Base-by-base conservation (phyloP, 768 basidiomycete species). In the Kwoniella europaea region DNA sequence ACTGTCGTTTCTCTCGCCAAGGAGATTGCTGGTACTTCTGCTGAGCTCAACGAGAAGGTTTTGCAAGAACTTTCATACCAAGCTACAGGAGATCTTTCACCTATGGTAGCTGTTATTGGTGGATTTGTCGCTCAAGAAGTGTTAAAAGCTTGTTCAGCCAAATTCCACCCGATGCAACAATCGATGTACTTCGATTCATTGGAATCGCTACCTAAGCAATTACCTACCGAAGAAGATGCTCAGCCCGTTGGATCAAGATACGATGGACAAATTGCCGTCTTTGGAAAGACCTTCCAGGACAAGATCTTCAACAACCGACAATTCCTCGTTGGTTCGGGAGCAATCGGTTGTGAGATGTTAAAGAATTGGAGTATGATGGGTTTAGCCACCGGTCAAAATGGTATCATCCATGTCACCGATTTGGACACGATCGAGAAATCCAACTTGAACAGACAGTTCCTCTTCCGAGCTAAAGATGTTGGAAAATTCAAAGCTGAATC, bases 321-420 rank as follows among this genome's bases (percentile, higher is more conserved):
- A 79, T 99, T 99, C 88, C 88, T 99, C 56, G 97, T 99, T 67
- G 97, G 97, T 10, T 90, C 96, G n/a, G 97, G 97, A 56, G 97
- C 97, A 44, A 98, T 99, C 82, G 97, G 97, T 20, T 99, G 97
- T 81, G 97, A 99, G 86, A 98, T 98, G 97, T 86, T 99, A 78
- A 99, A 99, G 87, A 99, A 98, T 84, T 99, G 97, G 97, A 92
- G 92, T 74, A 92, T 98, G 93, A 96, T 98, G 88, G 97, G 97
- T 71, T 86, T 99, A 57, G 95, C 89, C 7, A 88, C 90, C 41
- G 92, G 92, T 12, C 70, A 72, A 18, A 86, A 89, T 53, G 97
- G 92, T 10, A 85, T 87, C 63, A 92, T 99, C 67, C 90, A 95
- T 77, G 93, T 98, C 67, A 98, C 97, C 5, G 97, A 99, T 84